phyloP scores from a whole-genome alignment of 2,329 filamentous ascomycete genomes.

The Helotiales sp. region DNA sequence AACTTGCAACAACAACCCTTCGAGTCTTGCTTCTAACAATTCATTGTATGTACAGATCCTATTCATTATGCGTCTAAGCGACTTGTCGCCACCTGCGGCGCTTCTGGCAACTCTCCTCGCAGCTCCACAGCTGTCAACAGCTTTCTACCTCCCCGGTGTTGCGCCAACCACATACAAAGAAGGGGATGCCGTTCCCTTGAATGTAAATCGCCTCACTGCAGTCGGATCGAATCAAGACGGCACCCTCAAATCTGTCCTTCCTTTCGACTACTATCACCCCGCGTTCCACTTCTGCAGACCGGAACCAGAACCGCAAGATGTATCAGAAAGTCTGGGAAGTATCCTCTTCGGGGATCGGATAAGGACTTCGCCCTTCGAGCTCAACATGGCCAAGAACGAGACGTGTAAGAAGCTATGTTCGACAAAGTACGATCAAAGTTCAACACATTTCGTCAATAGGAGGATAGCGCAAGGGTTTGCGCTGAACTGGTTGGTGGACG shows the following conservation, averaged over 20 bases:
- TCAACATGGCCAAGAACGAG: constrained; percentile 86
- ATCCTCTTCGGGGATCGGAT: constrained; percentile 98
- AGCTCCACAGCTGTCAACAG: constrained; percentile 60
- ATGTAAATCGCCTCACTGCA: constrained; percentile 92
- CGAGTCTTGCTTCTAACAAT: constrained; percentile 3
- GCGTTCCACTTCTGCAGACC: constrained; percentile 89
- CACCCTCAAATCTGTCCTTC: constrained; percentile 87
- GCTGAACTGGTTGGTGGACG: constrained; percentile 94
- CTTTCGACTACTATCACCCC: constrained; percentile 94
- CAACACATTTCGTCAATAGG: constrained; percentile 79
- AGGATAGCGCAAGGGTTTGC: constrained; percentile 87
- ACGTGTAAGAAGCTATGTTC: constrained; percentile 82
- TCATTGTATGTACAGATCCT: constrained; percentile 20
- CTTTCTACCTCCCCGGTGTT: constrained; percentile 96
- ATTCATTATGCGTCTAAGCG: constrained; percentile 41
- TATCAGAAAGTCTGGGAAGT: constrained; percentile 90
- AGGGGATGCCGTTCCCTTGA: constrained; percentile 80
- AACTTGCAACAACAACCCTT: not conserved
- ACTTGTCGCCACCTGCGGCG: constrained; percentile 48
- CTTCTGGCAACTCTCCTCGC: constrained; percentile 56
- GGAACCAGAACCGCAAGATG: constrained; percentile 73
- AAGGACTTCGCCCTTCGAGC: constrained; percentile 91
- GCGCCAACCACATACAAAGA: constrained; percentile 89
- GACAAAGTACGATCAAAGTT: constrained; percentile 66
- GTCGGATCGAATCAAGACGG: constrained; percentile 77